Conservation (phyloP, 2,329 filamentous ascomycete genomes). For the Colletotrichum siamense region DNA sequence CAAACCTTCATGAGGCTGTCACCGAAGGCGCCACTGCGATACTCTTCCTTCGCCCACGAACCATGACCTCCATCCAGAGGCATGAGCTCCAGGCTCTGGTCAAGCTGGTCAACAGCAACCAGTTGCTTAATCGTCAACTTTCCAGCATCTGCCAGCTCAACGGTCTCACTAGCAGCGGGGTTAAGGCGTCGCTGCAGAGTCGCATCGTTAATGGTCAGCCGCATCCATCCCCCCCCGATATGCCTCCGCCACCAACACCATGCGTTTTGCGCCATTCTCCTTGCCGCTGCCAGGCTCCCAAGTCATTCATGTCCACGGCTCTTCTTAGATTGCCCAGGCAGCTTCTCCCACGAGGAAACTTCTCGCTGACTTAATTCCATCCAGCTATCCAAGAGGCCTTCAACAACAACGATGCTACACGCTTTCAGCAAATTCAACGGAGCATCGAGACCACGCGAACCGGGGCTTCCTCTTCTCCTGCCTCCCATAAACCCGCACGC, state of each 20-base stretch:
- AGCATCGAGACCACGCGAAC: slow-evolving; percentile 38
- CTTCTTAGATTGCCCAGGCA: neutral
- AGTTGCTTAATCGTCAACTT: slow-evolving; percentile 67
- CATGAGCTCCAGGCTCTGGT: slow-evolving; percentile 52
- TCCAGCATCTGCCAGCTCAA: slow-evolving; percentile 79
- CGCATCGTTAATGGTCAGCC: slow-evolving; percentile 80
- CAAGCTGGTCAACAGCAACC: slow-evolving; percentile 46
- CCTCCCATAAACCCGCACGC: slow-evolving; percentile 5
- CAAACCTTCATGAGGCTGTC: slow-evolving; percentile 23
- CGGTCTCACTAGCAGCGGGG: slow-evolving; percentile 77
- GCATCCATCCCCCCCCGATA: slow-evolving; percentile 6
- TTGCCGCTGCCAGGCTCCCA: neutral
- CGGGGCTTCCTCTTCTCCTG: slow-evolving; percentile 13
- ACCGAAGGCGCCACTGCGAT: slow-evolving; percentile 9
- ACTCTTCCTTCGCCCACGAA: slow-evolving; percentile 12
- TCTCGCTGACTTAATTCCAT: neutral
- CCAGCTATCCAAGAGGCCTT: slow-evolving; percentile 48
- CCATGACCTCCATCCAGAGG: slow-evolving; percentile 34
- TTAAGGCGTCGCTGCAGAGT: slow-evolving; percentile 82
- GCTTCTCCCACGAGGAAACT: neutral
- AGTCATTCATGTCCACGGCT: neutral
- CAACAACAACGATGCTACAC: slow-evolving; percentile 39
- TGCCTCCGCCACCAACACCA: neutral
- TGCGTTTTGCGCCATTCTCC: neutral
- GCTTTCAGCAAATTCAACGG: slow-evolving; percentile 49